A percentile compares a stretch with the other conserved stretches of the same genome.
Evolutionary conservation across 1,139 yeast species (phyloP).

Genomic region (Saccharomyces hybrid): DNA sequence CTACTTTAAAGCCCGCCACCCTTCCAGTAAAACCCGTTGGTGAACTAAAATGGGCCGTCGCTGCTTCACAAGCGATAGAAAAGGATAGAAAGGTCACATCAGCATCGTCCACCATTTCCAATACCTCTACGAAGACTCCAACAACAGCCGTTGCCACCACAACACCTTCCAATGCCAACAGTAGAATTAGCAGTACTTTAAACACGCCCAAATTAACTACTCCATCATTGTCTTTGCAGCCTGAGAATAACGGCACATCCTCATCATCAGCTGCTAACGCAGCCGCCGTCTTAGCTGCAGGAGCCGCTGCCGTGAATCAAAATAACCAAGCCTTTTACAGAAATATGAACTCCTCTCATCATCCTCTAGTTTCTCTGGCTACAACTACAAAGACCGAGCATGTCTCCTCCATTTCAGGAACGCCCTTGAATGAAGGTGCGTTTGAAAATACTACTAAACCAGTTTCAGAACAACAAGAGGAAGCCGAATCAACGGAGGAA

Average conservation of each 20-base stretch:
- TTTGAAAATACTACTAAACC: too few relatives aligned
- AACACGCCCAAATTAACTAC: slow-evolving; percentile 15
- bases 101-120: slow-evolving; percentile 11
- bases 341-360: too few relatives aligned
- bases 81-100: slow-evolving; percentile 17
- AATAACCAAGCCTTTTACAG: too few relatives aligned
- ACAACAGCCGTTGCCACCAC: slow-evolving; percentile 12
- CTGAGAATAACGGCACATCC: slow-evolving; percentile 1
- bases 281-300: slow-evolving; percentile 9
- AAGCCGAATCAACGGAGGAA: too few relatives aligned
- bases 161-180: slow-evolving; percentile 11
- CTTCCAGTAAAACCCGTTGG: slow-evolving; percentile 59
- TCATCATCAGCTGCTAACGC: slow-evolving; percentile 15
- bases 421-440: too few relatives aligned
- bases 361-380: too few relatives aligned
- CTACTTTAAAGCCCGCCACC: slow-evolving; percentile 59
- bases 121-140: slow-evolving; percentile 9
- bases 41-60: slow-evolving; percentile 65
- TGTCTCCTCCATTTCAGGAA: too few relatives aligned
- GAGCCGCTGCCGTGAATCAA: too few relatives aligned
- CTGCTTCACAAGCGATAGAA: slow-evolving; percentile 44
- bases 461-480: too few relatives aligned
- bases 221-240: slow-evolving; percentile 9
- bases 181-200: slow-evolving; percentile 9
- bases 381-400: too few relatives aligned